Base-by-base conservation (phyloP, 2,329 filamentous ascomycete species). In the Aspergillus awamori region DNA sequence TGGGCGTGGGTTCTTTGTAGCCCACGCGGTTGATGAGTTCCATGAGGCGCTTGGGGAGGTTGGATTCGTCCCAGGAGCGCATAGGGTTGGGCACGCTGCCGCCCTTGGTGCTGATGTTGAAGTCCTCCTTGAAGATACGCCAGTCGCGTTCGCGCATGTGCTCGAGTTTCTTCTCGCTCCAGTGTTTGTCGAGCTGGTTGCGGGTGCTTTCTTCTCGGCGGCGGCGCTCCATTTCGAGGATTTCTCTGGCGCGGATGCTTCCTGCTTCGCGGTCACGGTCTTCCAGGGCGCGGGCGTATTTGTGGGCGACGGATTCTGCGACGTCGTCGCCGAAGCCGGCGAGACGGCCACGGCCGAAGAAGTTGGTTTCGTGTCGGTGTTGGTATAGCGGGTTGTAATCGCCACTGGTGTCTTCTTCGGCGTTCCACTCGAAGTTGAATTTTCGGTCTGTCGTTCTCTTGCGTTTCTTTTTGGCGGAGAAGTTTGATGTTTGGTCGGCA, bases 111-210 rank as follows among this genome's bases (percentile, higher is more conserved):
- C 89, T 85, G 74, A 99, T 99, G 69, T 95, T 96, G 80, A 97
- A 98, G 77, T 99, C 93, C 77, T 98, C 95, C 79, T 98, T 99
- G 87, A 99, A 97, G 70, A 99, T 98, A 74, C 95, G 91, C 95
- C 95, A 99, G 78, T 99, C 95, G 75, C 95, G 86, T 79, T 98
- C 93, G 64, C 92, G 91, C 95, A 99, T 99, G 70, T 97, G 91
- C 13, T 91, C 87, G 64, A 98, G 81, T 64, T 84, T 86, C 86
- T 99, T 99, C 74, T 97, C 92, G 58, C 91, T 93, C 95, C 95
- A 99, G 77, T 97, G 93, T 76, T 93, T 93, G 69, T 96, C 93
- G 59, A 96, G 83, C 36, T 89, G 89, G 65, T 89, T 92, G 64
- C 90, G 86, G 1, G 82, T 80, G 63, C 88, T 87, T 65, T 90